phyloP scores from a whole-genome alignment of 345 rosid genomes.

The Boechera stricta region DNA sequence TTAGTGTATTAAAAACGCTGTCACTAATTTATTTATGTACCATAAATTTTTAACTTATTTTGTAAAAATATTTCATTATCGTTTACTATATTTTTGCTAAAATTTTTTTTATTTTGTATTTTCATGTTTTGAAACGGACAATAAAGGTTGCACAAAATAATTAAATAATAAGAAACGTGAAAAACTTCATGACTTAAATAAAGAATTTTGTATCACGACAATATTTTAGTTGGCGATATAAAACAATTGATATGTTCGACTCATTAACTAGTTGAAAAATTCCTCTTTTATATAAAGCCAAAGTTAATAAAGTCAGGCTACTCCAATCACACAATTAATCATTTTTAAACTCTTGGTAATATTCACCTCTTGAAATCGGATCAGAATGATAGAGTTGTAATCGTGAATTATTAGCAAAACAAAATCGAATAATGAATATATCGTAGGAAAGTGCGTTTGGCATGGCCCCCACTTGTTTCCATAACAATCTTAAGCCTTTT shows the following conservation, averaged over 20 bases:
- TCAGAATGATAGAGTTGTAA: constrained; percentile 32
- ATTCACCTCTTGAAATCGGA: constrained; percentile 32
- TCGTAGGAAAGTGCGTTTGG: constrained; percentile 36
- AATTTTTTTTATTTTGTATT: too few species aligned
- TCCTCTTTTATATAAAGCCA: constrained; percentile 14
- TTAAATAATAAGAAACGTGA: not conserved
- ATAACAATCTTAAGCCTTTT: constrained; percentile 27
- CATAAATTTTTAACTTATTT: too few species aligned
- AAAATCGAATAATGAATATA: constrained; percentile 42
- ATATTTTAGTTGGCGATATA: constrained; percentile 32
- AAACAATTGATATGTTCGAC: constrained; percentile 28
- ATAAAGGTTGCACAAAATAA: not conserved
- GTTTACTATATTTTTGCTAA: too few species aligned
- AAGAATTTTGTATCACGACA: constrained; percentile 8
- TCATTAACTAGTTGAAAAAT: constrained; percentile 31
- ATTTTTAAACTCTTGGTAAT: constrained; percentile 19
- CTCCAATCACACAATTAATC: constrained; percentile 34
- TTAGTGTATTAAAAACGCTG: too few species aligned
- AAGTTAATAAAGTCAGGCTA: constrained; percentile 25
- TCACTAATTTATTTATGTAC: too few species aligned
- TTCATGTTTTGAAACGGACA: constrained; percentile 6
- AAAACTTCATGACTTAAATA: constrained; percentile 8
- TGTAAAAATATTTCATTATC: too few species aligned
- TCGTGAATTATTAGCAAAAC: constrained; percentile 26
- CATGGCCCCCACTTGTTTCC: constrained; percentile 32